Conservation (phyloP, 2,329 filamentous ascomycete genomes). For the Colletotrichum higginsianum region DNA sequence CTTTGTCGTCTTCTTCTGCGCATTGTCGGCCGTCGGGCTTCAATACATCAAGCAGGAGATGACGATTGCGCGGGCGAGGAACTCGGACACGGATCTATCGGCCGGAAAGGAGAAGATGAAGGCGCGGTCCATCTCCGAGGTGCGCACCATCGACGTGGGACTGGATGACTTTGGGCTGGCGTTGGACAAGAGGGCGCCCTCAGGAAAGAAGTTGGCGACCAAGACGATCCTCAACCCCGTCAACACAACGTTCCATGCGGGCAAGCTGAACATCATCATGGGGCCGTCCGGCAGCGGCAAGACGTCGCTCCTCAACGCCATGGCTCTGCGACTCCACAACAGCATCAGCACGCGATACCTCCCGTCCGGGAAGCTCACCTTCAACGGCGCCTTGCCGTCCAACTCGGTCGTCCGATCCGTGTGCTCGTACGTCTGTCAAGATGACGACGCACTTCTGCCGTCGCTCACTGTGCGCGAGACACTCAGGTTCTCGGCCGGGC, state of each 20-base stretch:
- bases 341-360: constrained; percentile 74
- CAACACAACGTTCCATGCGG: constrained; percentile 76
- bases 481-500: constrained; percentile 77
- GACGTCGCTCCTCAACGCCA: constrained; percentile 80
- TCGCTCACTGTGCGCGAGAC: constrained; percentile 84
- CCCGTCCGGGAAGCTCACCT: constrained; percentile 73
- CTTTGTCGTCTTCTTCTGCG: constrained; percentile 75
- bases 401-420: constrained; percentile 79
- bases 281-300: constrained; percentile 85
- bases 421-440: constrained; percentile 84
- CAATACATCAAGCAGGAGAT: constrained; percentile 78
- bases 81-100: constrained; percentile 72
- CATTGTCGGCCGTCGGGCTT: constrained; percentile 73
- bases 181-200: constrained; percentile 72
- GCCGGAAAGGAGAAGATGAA: constrained; percentile 80
- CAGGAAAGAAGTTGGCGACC: constrained; percentile 65
- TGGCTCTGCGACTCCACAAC: constrained; percentile 77
- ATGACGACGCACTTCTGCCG: constrained; percentile 81
- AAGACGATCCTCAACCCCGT: constrained; percentile 78
- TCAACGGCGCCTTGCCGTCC: constrained; percentile 79
- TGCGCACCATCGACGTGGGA: constrained; percentile 75
- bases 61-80: constrained; percentile 75
- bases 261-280: constrained; percentile 83
- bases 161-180: constrained; percentile 75
- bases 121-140: constrained; percentile 64